Evolutionary conservation across 768 basidiomycete genomes (phyloP).

Genomic region (Coprinopsis marcescibilis): DNA sequence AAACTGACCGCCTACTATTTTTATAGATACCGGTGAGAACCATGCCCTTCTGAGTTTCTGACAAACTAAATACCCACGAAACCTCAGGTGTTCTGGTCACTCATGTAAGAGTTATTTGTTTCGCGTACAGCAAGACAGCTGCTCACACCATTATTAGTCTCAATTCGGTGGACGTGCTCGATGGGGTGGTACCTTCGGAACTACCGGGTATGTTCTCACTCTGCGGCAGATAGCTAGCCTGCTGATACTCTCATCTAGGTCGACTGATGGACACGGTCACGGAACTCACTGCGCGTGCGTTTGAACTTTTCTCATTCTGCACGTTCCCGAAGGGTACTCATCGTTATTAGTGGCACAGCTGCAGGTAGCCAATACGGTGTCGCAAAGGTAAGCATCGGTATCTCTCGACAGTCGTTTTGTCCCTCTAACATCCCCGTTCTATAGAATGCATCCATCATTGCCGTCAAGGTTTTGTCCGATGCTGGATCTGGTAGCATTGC

Average conservation of each 20-base stretch:
- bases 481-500: slow-evolving; percentile 18
- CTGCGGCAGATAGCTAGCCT: background rate
- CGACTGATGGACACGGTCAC: slow-evolving; percentile 32
- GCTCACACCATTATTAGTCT: slow-evolving; percentile 13
- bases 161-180: slow-evolving; percentile 35
- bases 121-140: background rate
- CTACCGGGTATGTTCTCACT: slow-evolving; percentile 13
- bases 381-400: slow-evolving; percentile 24
- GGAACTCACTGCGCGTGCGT: slow-evolving; percentile 34
- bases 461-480: slow-evolving; percentile 36
- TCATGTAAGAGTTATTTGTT: slow-evolving; percentile 15
- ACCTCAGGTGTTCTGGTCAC: slow-evolving; percentile 15
- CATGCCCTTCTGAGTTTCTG: background rate
- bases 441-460: slow-evolving; percentile 22
- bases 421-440: background rate
- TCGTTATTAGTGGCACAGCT: slow-evolving; percentile 17
- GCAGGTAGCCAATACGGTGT: slow-evolving; percentile 21
- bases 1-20: background rate
- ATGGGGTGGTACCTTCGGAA: slow-evolving; percentile 32
- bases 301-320: slow-evolving; percentile 3
- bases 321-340: background rate
- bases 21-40: slow-evolving; percentile 18
- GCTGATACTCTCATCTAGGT: background rate
- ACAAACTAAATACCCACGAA: background rate
- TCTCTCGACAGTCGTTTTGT: background rate